Evolutionary conservation across 2,329 filamentous ascomycete genomes (phyloP).

Genomic region (Pseudopyricularia javanii): DNA sequence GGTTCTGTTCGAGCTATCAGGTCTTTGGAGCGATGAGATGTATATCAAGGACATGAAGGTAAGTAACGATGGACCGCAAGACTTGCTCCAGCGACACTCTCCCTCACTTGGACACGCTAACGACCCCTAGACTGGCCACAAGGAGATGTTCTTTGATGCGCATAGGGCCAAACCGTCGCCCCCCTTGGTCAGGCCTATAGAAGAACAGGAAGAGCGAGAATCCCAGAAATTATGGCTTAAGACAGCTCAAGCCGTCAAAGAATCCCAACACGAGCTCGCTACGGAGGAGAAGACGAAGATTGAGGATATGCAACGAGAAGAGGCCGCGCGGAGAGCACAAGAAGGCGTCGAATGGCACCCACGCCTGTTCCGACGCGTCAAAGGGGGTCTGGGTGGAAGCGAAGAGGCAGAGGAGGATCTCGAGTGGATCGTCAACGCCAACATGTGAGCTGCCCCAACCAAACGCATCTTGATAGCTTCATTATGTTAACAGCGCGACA

Average conservation of each 20-base stretch:
- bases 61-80: too few relatives aligned
- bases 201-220: conserved; percentile 81
- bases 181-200: conserved; percentile 62
- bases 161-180: conserved; percentile 62
- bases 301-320: conserved; percentile 82
- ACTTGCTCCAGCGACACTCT: background rate
- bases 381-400: conserved; percentile 53
- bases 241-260: conserved; percentile 70
- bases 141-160: conserved; percentile 82
- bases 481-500: conserved; percentile 14
- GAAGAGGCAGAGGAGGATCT: conserved; percentile 80
- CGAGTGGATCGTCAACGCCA: conserved; percentile 88
- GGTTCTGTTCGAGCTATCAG: conserved; percentile 79
- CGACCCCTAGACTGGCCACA: conserved; percentile 62
- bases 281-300: conserved; percentile 96
- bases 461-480: background rate
- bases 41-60: conserved; percentile 72
- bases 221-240: conserved; percentile 79
- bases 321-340: conserved; percentile 67
- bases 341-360: conserved; percentile 81
- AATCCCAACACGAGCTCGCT: conserved; percentile 74
- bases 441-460: conserved; percentile 47
- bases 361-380: conserved; percentile 67
- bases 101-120: conserved; percentile 6
- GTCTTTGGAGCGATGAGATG: conserved; percentile 93